These are phyloP conservation scores for Tetracladium maxilliforme DNA, from an alignment of 2,329 filamentous ascomycete genomes.

Conservation along the genomic window DNA sequence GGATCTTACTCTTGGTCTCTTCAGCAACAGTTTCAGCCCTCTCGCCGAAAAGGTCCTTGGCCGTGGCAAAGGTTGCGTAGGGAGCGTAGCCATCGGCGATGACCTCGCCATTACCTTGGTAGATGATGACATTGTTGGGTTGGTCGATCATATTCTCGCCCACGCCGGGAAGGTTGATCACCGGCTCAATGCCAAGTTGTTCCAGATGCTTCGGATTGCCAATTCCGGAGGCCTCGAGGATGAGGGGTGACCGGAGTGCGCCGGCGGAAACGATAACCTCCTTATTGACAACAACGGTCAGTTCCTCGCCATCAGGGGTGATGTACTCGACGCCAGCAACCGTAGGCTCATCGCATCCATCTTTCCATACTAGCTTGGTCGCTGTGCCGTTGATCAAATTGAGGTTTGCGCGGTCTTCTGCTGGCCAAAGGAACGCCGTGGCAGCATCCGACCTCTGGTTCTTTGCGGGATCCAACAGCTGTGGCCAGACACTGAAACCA, in stretches of 20 bases:
- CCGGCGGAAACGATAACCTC: slow-evolving; percentile 14
- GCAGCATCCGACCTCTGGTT: slow-evolving; percentile 24
- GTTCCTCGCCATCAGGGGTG: too few relatives aligned
- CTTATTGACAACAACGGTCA: too few relatives aligned
- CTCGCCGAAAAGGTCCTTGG: slow-evolving; percentile 17
- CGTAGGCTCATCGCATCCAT: too few relatives aligned
- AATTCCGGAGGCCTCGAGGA: slow-evolving; percentile 14
- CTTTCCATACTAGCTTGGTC: slow-evolving; percentile 14
- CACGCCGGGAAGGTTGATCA: slow-evolving; percentile 10
- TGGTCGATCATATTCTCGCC: slow-evolving; percentile 4
- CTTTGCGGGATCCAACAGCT: slow-evolving; percentile 20
- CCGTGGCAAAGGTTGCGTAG: slow-evolving; percentile 18
- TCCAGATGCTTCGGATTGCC: slow-evolving; percentile 5
- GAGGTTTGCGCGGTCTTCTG: slow-evolving; percentile 21
- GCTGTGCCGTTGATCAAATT: slow-evolving; percentile 21
- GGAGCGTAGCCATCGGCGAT: slow-evolving; percentile 9
- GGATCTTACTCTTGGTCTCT: slow-evolving; percentile 6
- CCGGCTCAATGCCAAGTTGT: slow-evolving; percentile 4
- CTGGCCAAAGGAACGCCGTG: slow-evolving; percentile 23
- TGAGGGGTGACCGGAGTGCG: slow-evolving; percentile 10
- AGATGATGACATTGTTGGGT: slow-evolving; percentile 2
- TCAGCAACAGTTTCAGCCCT: slow-evolving; percentile 9
- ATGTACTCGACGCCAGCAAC: too few relatives aligned
- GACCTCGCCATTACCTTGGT: slow-evolving; percentile 5
- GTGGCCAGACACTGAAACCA: slow-evolving; percentile 22